A percentile compares a stretch with the other conserved stretches of the same genome.
Evolutionary conservation across 371 early-diverging fungal species (phyloP).

Genomic region (Circinella umbellata): DNA sequence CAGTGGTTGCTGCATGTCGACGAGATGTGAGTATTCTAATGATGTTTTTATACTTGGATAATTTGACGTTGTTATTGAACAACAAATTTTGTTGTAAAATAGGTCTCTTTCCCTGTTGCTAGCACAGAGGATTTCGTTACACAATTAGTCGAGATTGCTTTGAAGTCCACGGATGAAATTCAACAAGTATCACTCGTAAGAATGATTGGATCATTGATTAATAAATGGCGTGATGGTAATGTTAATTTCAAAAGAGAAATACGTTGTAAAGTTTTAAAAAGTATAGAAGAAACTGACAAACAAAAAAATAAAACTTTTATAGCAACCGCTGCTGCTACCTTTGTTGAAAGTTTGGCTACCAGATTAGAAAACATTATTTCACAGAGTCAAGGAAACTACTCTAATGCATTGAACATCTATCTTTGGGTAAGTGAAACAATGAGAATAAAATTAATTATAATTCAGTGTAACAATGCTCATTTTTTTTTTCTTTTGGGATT

Average conservation of each 20-base stretch:
- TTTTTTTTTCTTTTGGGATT: constrained; percentile 1
- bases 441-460: not conserved
- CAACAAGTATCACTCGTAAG: constrained; percentile 52
- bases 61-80: not conserved
- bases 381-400: constrained; percentile 16
- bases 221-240: constrained; percentile 64
- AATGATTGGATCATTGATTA: constrained; percentile 61
- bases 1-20: constrained; percentile 58
- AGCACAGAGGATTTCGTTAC: constrained; percentile 53
- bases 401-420: constrained; percentile 39
- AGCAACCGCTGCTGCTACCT: constrained; percentile 39
- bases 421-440: constrained; percentile 34
- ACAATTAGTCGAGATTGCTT: constrained; percentile 49
- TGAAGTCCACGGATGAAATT: constrained; percentile 37
- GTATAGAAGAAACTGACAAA: not conserved
- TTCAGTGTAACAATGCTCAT: not conserved
- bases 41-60: not conserved
- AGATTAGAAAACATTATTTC: constrained; percentile 30
- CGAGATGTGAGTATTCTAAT: constrained; percentile 52
- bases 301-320: not conserved
- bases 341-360: constrained; percentile 32
- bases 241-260: not conserved
- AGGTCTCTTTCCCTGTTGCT: constrained; percentile 56
- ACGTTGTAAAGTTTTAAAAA: not conserved
- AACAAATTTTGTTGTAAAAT: not conserved